phyloP scores from a whole-genome alignment of 257 asterid species.

The Verbascum thapsus region DNA sequence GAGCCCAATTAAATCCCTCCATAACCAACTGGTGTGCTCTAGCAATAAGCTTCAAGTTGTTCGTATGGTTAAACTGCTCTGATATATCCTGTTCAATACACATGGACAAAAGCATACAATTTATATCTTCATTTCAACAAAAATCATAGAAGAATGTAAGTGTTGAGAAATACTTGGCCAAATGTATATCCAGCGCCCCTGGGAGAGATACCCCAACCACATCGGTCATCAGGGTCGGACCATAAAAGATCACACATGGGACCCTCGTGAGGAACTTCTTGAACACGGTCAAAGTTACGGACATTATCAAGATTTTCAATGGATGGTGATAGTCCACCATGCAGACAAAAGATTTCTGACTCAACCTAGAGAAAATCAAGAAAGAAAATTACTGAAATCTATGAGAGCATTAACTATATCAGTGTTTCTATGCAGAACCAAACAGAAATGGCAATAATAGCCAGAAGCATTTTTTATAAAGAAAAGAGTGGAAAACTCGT shows the following conservation, averaged over 20 bases:
- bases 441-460: not conserved
- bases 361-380: conserved; percentile 55
- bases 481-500: not conserved
- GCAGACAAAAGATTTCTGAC: conserved; percentile 83
- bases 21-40: conserved; percentile 90
- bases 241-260: conserved; percentile 88
- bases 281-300: conserved; percentile 76
- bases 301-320: conserved; percentile 74
- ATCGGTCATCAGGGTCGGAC: conserved; percentile 90
- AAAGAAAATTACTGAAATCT: conserved; percentile 1
- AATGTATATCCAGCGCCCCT: conserved; percentile 91
- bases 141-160: conserved; percentile 12
- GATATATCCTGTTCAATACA: conserved; percentile 73
- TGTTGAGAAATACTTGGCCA: conserved; percentile 60
- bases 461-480: not conserved
- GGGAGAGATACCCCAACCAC: conserved; percentile 91
- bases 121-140: conserved; percentile 19
- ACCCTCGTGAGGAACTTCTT: conserved; percentile 92
- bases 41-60: conserved; percentile 75
- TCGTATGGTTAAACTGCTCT: conserved; percentile 77
- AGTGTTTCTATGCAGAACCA: not conserved
- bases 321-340: conserved; percentile 84
- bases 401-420: no score
- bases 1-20: conserved; percentile 93
- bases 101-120: conserved; percentile 5